A percentile compares a stretch with the other conserved stretches of the same genome.
These are phyloP conservation scores for Oidium heveae DNA, from an alignment of 2,329 filamentous ascomycete species.

Conservation along the genomic window DNA sequence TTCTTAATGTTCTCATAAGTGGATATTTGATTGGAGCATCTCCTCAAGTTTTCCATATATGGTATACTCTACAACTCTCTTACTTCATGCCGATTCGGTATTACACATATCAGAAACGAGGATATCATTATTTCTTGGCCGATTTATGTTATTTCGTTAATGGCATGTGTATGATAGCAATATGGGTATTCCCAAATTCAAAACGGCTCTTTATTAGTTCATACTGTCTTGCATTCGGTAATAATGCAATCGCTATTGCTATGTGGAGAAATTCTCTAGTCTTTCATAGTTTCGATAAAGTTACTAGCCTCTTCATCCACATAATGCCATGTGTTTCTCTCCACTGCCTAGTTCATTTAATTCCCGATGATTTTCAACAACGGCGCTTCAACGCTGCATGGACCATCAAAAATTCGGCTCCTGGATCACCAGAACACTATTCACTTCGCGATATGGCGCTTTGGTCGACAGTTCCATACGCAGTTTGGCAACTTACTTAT, in stretches of 20 bases:
- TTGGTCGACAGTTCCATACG: constrained; percentile 85
- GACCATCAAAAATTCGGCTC: constrained; percentile 42
- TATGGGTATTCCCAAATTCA: constrained; percentile 78
- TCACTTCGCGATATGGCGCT: constrained; percentile 62
- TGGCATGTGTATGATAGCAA: constrained; percentile 49
- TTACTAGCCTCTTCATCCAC: constrained; percentile 92
- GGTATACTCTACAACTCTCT: constrained; percentile 68
- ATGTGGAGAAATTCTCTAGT: constrained; percentile 99
- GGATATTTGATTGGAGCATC: constrained; percentile 76
- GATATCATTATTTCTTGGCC: constrained; percentile 90
- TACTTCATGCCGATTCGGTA: constrained; percentile 96
- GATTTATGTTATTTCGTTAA: constrained; percentile 99
- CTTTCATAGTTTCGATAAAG: constrained; percentile 96
- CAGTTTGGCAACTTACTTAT: constrained; percentile 77
- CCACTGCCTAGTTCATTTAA: constrained; percentile 74
- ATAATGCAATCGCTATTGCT: constrained; percentile 91
- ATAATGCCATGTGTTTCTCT: constrained; percentile 94
- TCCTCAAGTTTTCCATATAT: constrained; percentile 69
- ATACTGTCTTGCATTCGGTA: constrained; percentile 82
- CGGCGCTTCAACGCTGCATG: constrained; percentile 64
- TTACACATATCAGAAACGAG: constrained; percentile 72
- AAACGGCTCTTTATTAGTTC: constrained; percentile 80
- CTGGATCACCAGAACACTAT: constrained; percentile 58
- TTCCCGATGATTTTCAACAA: constrained; percentile 37
- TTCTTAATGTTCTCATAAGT: constrained; percentile 92